phyloP scores from a whole-genome alignment of 2,329 filamentous ascomycete genomes.

The Fusarium anguioides region DNA sequence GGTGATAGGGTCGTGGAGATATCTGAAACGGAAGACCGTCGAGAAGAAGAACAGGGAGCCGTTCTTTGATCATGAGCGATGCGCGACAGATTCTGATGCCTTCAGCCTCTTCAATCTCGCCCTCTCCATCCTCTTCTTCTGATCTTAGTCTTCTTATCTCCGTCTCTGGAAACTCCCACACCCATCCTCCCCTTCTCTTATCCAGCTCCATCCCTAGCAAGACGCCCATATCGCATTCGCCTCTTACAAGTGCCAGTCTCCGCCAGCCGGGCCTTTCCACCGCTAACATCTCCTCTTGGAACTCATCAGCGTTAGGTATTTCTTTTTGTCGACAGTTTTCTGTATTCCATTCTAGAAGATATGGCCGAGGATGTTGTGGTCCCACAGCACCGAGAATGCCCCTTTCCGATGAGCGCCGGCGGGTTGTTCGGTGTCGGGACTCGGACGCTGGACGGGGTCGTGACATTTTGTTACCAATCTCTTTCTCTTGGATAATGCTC shows the following conservation, averaged over 20 bases:
- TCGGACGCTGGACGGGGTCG: slow-evolving; percentile 29
- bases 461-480: slow-evolving; percentile 37
- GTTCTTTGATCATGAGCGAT: slow-evolving; percentile 30
- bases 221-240: slow-evolving; percentile 35
- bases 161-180: slow-evolving; percentile 42
- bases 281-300: slow-evolving; percentile 32
- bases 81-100: slow-evolving; percentile 42
- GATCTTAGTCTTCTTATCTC: slow-evolving; percentile 6
- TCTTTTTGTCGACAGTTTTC: slow-evolving; percentile 38
- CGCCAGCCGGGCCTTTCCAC: slow-evolving; percentile 37
- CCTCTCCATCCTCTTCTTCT: neutral
- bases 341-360: slow-evolving; percentile 42
- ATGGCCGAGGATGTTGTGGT: slow-evolving; percentile 29
- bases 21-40: slow-evolving; percentile 34
- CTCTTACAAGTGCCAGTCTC: slow-evolving; percentile 39
- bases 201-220: slow-evolving; percentile 33
- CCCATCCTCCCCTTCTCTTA: slow-evolving; percentile 29
- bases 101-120: slow-evolving; percentile 9
- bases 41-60: slow-evolving; percentile 39
- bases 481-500: no score
- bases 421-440: slow-evolving; percentile 29
- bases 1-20: slow-evolving; percentile 5
- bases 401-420: slow-evolving; percentile 39
- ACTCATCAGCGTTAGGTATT: slow-evolving; percentile 23
- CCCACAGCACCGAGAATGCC: slow-evolving; percentile 12